Base-by-base conservation (phyloP, 2,329 filamentous ascomycete species). In the Rhynchosporium graminicola region DNA sequence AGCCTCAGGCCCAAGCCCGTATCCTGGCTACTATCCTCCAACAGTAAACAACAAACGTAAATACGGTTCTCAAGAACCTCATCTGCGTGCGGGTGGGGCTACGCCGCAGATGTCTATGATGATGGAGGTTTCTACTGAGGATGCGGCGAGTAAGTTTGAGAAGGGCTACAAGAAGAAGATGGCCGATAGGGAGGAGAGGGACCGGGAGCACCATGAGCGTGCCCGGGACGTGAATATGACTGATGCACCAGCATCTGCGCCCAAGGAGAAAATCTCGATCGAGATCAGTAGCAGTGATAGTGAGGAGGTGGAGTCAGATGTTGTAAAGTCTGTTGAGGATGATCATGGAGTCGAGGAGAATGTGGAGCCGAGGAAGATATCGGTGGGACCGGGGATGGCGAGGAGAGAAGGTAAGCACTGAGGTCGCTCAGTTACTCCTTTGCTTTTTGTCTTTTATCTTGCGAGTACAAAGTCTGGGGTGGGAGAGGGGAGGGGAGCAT, bases 61-160 rank as follows among this genome's bases (percentile, higher is more conserved):
- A 15, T 57, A 40, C 38, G 48, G 40, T 3, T 55, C 59, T 9
- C 58, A 58, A 58, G 58, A 59, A 40, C n/a, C n/a, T 4, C 56
- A 20, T 33, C 20, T 20, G 20, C 20, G 20, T 20, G 20, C 20
- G n/a, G 31, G 28, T n/a, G 50, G 43, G 47, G 36, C 38, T 46
- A 15, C 33, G 42, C 43, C 42, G 8, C 36, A 38, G 7, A 31
- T 45, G 13, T 43, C 56, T 28, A 46, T 48, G 42, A 29, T 42
- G 29, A 20, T 20, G 20, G 50, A 46, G 40, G 20, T 61, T 13
- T 54, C 57, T 4, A 45, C 61, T 9, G 57, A 65, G 28, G 54
- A 63, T 31, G 63, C 63, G 33, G 61, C 63, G 2, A 31, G 45
- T 1, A 65, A 63, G 31, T 65, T 62, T 38, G 58, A 62, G 5